These are phyloP conservation scores for Fraxinus baroniana DNA, from an alignment of 305 asterid genomes.

Conservation along the genomic window DNA sequence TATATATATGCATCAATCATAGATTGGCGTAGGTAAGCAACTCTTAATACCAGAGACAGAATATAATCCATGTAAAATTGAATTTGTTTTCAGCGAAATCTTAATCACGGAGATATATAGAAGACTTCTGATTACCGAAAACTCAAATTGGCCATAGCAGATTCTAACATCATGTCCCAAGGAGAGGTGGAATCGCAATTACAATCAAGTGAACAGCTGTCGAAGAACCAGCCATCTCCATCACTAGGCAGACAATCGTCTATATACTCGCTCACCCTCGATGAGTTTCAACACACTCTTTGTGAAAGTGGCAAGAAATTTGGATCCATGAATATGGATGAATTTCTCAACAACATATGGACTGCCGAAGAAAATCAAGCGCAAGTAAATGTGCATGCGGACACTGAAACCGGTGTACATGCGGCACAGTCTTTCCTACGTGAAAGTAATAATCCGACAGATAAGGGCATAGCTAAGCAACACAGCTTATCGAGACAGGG, in stretches of 20 bases:
- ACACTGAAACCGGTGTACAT: conserved; percentile 3
- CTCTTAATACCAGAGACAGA: neutral
- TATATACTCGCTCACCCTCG: conserved; percentile 76
- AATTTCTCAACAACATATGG: conserved; percentile 86
- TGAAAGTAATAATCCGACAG: conserved; percentile 21
- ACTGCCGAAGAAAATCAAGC: conserved; percentile 80
- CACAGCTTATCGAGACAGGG: conserved; percentile 64
- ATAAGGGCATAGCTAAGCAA: conserved; percentile 37
- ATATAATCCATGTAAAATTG: neutral
- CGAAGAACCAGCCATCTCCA: conserved; percentile 28
- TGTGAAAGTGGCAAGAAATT: conserved; percentile 69
- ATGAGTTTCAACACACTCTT: conserved; percentile 69
- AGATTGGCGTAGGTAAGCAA: neutral
- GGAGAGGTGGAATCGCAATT: conserved; percentile 47
- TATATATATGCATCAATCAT: neutral
- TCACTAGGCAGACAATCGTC: conserved; percentile 61
- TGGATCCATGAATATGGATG: conserved; percentile 94
- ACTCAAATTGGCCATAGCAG: conserved; percentile 39
- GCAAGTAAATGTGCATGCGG: conserved; percentile 33
- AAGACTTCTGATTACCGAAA: neutral
- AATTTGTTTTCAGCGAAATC: neutral
- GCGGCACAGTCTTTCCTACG: conserved; percentile 21
- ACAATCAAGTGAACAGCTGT: conserved; percentile 32
- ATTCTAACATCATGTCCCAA: conserved; percentile 46
- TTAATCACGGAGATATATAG: neutral